Evolutionary conservation across 2,329 filamentous ascomycete genomes (phyloP).

Genomic region (Nigrospora sphaerica): DNA sequence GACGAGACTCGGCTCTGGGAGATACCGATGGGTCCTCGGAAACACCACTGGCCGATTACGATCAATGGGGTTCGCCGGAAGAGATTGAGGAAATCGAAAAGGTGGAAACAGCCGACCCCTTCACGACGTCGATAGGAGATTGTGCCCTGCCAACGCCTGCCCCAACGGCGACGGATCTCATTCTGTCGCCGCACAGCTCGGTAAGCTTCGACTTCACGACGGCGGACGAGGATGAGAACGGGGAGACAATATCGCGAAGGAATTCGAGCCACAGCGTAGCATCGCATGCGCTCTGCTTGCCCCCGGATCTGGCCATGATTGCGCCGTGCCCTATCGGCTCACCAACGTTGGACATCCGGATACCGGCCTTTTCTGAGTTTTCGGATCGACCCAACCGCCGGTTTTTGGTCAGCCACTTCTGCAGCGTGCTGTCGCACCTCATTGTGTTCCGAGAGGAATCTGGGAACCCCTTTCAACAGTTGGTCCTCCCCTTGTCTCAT

Average conservation of each 20-base stretch:
- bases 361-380: slow-evolving; percentile 51
- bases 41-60: slow-evolving; percentile 4
- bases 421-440: slow-evolving; percentile 56
- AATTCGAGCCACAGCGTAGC: slow-evolving; percentile 10
- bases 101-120: neutral
- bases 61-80: slow-evolving; percentile 12
- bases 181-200: slow-evolving; percentile 23
- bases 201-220: slow-evolving; percentile 21
- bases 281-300: slow-evolving; percentile 17
- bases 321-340: slow-evolving; percentile 29
- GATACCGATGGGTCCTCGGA: neutral
- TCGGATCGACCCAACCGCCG: slow-evolving; percentile 46
- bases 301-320: slow-evolving; percentile 32
- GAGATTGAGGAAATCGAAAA: neutral
- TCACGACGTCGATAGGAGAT: neutral
- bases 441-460: slow-evolving; percentile 58
- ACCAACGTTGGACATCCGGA: slow-evolving; percentile 41
- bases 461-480: slow-evolving; percentile 56
- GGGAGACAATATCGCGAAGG: slow-evolving; percentile 10
- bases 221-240: slow-evolving; percentile 8
- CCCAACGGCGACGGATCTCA: slow-evolving; percentile 8
- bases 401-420: slow-evolving; percentile 54
- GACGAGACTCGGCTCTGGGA: slow-evolving; percentile 21
- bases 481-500: slow-evolving; percentile 53
- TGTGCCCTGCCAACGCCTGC: slow-evolving; percentile 5